A percentile compares a stretch with the other conserved stretches of the same genome.
Conservation (phyloP, 495 filamentous ascomycete species). For the Massariosphaeria phaeospora region DNA sequence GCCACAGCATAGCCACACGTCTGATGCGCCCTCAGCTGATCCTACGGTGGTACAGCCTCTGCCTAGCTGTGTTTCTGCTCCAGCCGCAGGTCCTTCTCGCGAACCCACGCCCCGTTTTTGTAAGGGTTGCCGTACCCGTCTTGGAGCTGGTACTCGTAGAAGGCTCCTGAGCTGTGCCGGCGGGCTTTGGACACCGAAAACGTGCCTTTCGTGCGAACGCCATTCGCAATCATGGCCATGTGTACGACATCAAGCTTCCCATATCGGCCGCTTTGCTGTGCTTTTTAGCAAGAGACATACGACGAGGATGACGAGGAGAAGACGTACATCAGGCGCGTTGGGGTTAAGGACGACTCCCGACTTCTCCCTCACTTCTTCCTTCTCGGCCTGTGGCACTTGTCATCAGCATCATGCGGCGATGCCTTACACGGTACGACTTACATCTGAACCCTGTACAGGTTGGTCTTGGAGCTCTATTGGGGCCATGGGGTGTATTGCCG, state of each 20-base stretch:
- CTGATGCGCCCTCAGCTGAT: background rate
- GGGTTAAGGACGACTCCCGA: slow-evolving; percentile 6
- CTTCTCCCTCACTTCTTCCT: slow-evolving; percentile 10
- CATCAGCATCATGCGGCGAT: slow-evolving; percentile 20
- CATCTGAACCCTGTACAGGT: slow-evolving; percentile 6
- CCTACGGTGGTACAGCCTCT: too few relatives aligned
- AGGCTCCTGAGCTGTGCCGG: background rate
- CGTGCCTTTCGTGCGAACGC: slow-evolving; percentile 13
- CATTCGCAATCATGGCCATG: slow-evolving; percentile 12
- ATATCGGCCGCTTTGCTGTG: slow-evolving; percentile 3
- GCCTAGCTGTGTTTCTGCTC: background rate
- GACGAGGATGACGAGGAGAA: background rate
- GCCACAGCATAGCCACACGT: slow-evolving; percentile 15
- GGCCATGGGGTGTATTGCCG: slow-evolving; percentile 15
- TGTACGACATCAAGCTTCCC: slow-evolving; percentile 12
- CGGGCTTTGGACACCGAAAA: slow-evolving; percentile 9
- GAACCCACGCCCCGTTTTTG: slow-evolving; percentile 18
- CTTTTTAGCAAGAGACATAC: background rate
- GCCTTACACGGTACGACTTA: slow-evolving; percentile 6
- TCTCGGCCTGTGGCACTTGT: slow-evolving; percentile 9
- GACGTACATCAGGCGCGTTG: slow-evolving; percentile 1
- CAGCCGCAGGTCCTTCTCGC: slow-evolving; percentile 12
- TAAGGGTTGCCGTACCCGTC: slow-evolving; percentile 1
- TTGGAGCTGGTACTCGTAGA: slow-evolving; percentile 24
- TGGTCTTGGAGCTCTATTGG: slow-evolving; percentile 10